phyloP scores from a whole-genome alignment of 768 basidiomycete species.

The Termitomyces bulborhizus region DNA sequence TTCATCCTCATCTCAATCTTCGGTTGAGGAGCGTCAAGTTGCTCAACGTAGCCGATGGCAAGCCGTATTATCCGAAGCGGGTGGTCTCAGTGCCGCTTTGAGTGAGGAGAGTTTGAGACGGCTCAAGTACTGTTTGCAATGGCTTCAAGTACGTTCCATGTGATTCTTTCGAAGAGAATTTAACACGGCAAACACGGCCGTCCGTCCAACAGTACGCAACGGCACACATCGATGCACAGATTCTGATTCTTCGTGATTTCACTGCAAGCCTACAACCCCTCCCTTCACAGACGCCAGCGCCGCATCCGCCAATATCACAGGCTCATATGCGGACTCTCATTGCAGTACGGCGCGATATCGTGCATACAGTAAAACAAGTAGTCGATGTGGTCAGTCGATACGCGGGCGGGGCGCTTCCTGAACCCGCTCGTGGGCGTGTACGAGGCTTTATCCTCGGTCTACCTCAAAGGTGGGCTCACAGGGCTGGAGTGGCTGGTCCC shows the following conservation, averaged over 20 bases:
- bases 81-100: conserved; percentile 80
- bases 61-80: conserved; percentile 76
- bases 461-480: conserved; percentile 74
- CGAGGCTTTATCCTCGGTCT: conserved; percentile 71
- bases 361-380: conserved; percentile 85
- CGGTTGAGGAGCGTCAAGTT: conserved; percentile 41
- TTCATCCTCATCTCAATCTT: conserved; percentile 19
- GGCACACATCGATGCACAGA: conserved; percentile 81
- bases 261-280: conserved; percentile 62
- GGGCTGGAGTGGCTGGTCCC: conserved; percentile 21
- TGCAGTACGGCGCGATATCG: conserved; percentile 72
- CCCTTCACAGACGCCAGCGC: conserved; percentile 24
- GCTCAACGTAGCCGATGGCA: conserved; percentile 81
- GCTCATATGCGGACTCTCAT: conserved; percentile 63
- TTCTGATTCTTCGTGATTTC: conserved; percentile 77
- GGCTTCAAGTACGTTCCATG: conserved; percentile 63
- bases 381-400: conserved; percentile 85
- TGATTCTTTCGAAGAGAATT: background rate
- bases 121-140: conserved; percentile 79
- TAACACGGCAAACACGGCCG: background rate
- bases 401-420: conserved; percentile 81
- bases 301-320: conserved; percentile 27
- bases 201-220: conserved; percentile 65
- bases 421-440: conserved; percentile 71
- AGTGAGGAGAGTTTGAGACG: conserved; percentile 89